Base-by-base conservation (phyloP, 768 basidiomycete genomes). In the Candolleomyces eurysporus region DNA sequence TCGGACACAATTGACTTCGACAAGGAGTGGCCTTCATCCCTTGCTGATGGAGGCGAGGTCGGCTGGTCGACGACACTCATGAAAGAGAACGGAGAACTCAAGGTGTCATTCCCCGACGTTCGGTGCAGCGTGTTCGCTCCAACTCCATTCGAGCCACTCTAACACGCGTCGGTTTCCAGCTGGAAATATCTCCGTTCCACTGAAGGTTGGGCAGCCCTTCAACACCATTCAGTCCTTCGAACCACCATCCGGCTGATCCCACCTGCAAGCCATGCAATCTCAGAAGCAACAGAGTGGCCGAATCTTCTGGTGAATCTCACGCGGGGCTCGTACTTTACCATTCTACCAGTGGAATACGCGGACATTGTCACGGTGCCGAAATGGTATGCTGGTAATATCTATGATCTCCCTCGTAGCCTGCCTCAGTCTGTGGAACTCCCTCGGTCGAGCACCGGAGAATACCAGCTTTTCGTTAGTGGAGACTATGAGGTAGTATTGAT, bases 311-410 rank as follows among this genome's bases (percentile, higher is more conserved):
- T 91, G 1, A 78, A 88, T 36, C 76, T 94, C 11, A 72, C 82
- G 10, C 90, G 89, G 67, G 92, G 85, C 0, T 87, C 92, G 2
- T 93, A 89, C 70, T 92, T 93, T 68, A 77, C 91, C 7, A 69
- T 96, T 48, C 64, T 89, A 13, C 87, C 90, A 11, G 66, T 68
- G 11, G 57, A 72, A 36, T 58, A 65, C 21, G 55, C 66, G 13
- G 52, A 52, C 3, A 56, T 68, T 30, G 61, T 65, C 17, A 54
- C 54, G 14, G 51, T 73, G 3, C 78, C 78, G 9, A 73, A 82
- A 68, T 96, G 94, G 94, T 82, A 89, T 70, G 73, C 84, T n/a
- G 94, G 92, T 39, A 92, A 96, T 69, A 86, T 96, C n/a, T 96
- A 96, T 69, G 76, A 78, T 22, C 78, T 90, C 73, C 81, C 85